Base-by-base conservation (phyloP, 169 alveolate species). In the Blepharisma undulans region DNA sequence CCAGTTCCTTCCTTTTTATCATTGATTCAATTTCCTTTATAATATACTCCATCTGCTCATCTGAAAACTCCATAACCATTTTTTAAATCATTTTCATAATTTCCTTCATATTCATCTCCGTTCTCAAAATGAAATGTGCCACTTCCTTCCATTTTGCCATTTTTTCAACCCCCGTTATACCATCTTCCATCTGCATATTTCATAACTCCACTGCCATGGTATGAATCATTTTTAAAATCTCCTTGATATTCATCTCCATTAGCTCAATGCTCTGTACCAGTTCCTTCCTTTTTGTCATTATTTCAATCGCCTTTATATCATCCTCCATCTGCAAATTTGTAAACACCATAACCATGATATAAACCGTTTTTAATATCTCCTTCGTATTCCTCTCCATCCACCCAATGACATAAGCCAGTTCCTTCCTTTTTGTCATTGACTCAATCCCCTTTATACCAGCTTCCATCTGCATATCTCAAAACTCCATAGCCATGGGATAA, bases 221-320 rank as follows among this genome's bases (percentile, higher is more conserved):
- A 81, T 48, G 84, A 34, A 80, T 82, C 87, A 72, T 85, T 33
- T 66, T 16, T 86, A 89, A 88, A 91, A 12, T 91, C 92, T 4
- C 95, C 95, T 33, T 92, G 93, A 72, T 92, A 92, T 84, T 84
- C 84, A 12, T 76, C n/a, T n/a, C n/a, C n/a, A n/a, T n/a, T n/a
- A n/a, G n/a, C n/a, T n/a, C n/a, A n/a, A n/a, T n/a, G n/a, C n/a
- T n/a, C n/a, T n/a, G n/a, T n/a, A n/a, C n/a, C n/a, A n/a, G n/a
- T n/a, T n/a, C n/a, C n/a, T n/a, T n/a, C n/a, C n/a, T n/a, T n/a
- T n/a, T n/a, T n/a, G n/a, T n/a, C n/a, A n/a, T n/a, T n/a, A n/a
- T n/a, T n/a, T n/a, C n/a, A n/a, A n/a, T n/a, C n/a, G n/a, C n/a
- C n/a, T n/a, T n/a, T n/a, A n/a, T n/a, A n/a, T n/a, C n/a, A n/a